Evolutionary conservation across 257 asterid species (phyloP), one percentile per base, ranked within the genome.

Genomic region (Solanum tarijense): DNA sequence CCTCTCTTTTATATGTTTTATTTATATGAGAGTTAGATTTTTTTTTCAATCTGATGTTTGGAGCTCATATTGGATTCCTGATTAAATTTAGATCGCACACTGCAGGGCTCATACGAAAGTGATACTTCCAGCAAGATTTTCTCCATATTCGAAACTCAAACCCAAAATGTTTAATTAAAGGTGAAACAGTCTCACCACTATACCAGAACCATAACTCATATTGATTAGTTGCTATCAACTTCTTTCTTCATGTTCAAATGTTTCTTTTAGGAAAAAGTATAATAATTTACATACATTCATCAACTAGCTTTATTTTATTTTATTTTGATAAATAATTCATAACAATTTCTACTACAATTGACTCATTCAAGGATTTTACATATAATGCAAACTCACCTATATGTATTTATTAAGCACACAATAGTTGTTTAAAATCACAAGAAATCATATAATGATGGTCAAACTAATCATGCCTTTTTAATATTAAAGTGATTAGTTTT

Each of bases 371-470:
- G 55, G 55, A 38, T 75, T 38, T 75, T 38, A 23, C 55, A 36
- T 75, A 74, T 74, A 23, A 74, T 76, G 12, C 31, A n/a, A n/a
- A 78, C 84, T 78, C 84, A 78, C 84, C 60, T 78, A 36, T 36
- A 46, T 74, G 41, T 32, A 75, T 75, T 76, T 12, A 38, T 41
- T 78, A 78, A 78, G 84, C 60, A 76, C 35, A 38, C 62, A 78
- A 39, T 23, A 78, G 60, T 78, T 76, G 84, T 76, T 78, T 39
- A 78, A 41, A n/a, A 3, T 76, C 60, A 76, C 7, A 39, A 76
- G 35, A 13, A 76, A 39, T 39, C 35, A 39, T 78, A 23, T 3
- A 39, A 39, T 78, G 84, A 78, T 76, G 60, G 84, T 78, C 84
- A 78, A 76, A 78, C 60, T 78, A 78, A 76, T 76, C 62, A 39